Evolutionary conservation across 2,329 filamentous ascomycete species (phyloP).

Genomic region (Alternaria arborescens): DNA sequence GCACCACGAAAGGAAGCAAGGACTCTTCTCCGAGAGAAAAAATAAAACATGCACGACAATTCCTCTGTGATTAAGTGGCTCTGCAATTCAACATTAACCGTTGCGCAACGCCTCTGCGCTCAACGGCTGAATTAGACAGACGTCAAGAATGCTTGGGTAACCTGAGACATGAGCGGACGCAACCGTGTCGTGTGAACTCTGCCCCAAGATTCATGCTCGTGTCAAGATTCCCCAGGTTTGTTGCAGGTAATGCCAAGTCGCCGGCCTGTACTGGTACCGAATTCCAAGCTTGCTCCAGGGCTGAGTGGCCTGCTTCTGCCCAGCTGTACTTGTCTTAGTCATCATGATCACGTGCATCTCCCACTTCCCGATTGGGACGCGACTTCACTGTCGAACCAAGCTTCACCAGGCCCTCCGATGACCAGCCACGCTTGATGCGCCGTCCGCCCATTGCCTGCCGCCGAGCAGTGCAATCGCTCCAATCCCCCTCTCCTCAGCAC

Average conservation of each 20-base stretch:
- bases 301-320: not conserved
- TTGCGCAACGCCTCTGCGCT: not conserved
- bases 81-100: not conserved
- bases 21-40: not conserved
- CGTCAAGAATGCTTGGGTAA: slow-evolving; percentile 10
- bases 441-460: slow-evolving; percentile 59
- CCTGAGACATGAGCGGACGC: slow-evolving; percentile 10
- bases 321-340: slow-evolving; percentile 7
- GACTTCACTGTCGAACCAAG: slow-evolving; percentile 10
- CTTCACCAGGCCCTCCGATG: slow-evolving; percentile 26
- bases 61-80: not conserved
- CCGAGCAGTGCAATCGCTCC: slow-evolving; percentile 58
- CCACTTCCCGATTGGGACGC: slow-evolving; percentile 19
- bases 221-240: slow-evolving; percentile 19
- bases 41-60: not conserved
- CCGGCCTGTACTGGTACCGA: not conserved
- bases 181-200: slow-evolving; percentile 7
- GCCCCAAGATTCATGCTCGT: slow-evolving; percentile 10
- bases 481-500: slow-evolving; percentile 53
- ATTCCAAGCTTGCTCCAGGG: not conserved
- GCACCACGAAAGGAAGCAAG: no score
- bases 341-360: slow-evolving; percentile 18
- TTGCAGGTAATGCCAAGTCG: slow-evolving; percentile 8
- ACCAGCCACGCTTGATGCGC: slow-evolving; percentile 56
- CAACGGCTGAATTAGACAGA: slow-evolving; percentile 9